These are phyloP conservation scores for Gaeumannomyces tritici DNA, from an alignment of 2,329 filamentous ascomycete species.

Conservation along the genomic window DNA sequence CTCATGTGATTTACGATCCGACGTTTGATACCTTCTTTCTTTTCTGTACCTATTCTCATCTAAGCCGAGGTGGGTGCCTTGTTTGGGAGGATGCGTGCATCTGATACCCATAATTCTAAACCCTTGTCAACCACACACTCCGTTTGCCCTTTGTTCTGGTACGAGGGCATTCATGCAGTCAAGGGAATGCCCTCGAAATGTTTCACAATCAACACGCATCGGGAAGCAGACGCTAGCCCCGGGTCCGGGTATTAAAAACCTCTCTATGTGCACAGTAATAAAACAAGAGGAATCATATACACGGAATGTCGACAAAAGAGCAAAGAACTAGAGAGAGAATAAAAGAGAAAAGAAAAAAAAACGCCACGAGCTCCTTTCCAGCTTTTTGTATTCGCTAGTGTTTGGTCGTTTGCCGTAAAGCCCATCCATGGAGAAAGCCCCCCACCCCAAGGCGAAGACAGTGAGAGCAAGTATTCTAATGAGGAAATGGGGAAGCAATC, in stretches of 20 bases:
- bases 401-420: not conserved
- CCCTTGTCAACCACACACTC: not conserved
- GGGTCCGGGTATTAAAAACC: not conserved
- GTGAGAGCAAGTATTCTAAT: not conserved
- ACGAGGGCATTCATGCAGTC: too few species aligned
- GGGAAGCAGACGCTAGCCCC: not conserved
- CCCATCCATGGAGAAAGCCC: not conserved
- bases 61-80: not conserved
- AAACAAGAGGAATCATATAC: not conserved
- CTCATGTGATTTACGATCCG: not conserved
- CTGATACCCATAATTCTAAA: not conserved
- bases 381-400: not conserved
- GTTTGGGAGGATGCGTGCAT: not conserved
- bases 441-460: not conserved
- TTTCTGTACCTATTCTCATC: not conserved
- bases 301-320: not conserved
- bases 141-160: too few species aligned
- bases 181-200: too few species aligned
- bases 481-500: not conserved
- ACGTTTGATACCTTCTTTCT: not conserved
- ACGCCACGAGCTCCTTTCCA: not conserved
- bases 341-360: not conserved
- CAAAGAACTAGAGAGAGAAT: not conserved
- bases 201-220: not conserved
- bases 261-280: not conserved